Evolutionary conservation across 164 flowering plant species (phyloP), one percentile per base, ranked within the genome.

Genomic region (Amborella trichopoda): DNA sequence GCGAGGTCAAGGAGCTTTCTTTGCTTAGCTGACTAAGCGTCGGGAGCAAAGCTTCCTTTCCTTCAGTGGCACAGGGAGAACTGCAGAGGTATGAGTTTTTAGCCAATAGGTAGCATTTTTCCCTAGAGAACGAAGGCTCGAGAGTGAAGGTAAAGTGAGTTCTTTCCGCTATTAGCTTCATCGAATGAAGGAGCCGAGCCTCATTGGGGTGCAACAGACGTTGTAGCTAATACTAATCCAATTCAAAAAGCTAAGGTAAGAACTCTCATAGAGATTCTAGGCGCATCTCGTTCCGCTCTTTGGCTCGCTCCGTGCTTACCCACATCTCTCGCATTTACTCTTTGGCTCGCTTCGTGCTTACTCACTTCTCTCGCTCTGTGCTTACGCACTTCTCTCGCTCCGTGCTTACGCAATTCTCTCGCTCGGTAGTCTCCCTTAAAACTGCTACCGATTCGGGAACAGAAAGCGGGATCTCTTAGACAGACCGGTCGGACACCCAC

Each of bases 21-120:
- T n/a, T n/a, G n/a, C 34, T 30, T 30, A 6, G 9, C 34, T 30
- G n/a, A n/a, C n/a, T n/a, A n/a, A n/a, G n/a, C n/a, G n/a, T n/a
- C n/a, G n/a, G n/a, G n/a, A n/a, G n/a, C n/a, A n/a, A n/a, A n/a
- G n/a, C n/a, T n/a, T n/a, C n/a, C n/a, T n/a, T n/a, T n/a, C n/a
- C n/a, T n/a, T 30, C 34, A 30, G 34, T 30, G 34, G 34, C 34
- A 30, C 34, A 30, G 13, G 34, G 34, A 30, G 34, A 30, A 30
- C 34, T 13, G 13, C 13, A 30, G 34, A 30, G 34, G 34, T 30
- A 6, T 13, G 9, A 30, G 34, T 30, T 6, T 6, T 6, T 30
- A 30, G 34, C 34, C 34, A 30, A 6, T 30, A 30, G 13, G 34
- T n/a, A n/a, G n/a, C n/a, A n/a, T n/a, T n/a, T n/a, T n/a, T n/a